Conservation (phyloP, 306 rosid species). For the Macrotyloma uniflorum region DNA sequence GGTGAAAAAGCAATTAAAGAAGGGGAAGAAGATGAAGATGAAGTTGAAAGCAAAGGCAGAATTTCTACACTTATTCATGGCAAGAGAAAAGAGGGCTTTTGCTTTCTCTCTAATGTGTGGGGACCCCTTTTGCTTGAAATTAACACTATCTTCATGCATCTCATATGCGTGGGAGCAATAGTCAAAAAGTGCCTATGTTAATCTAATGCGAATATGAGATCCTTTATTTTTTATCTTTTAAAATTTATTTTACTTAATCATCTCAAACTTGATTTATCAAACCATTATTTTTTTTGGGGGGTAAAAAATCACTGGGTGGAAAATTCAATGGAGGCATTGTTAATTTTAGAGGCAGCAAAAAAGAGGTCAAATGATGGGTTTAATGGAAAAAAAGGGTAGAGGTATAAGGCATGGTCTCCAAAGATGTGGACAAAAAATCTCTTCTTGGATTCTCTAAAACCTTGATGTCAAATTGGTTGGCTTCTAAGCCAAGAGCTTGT, state of each 20-base stretch:
- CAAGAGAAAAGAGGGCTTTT: conserved; percentile 46
- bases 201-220: conserved; percentile 22
- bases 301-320: conserved; percentile 48
- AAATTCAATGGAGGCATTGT: conserved; percentile 41
- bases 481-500: conserved; percentile 54
- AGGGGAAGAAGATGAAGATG: conserved; percentile 44
- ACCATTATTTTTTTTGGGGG: not conserved
- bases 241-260: conserved; percentile 21
- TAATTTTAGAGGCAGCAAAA: conserved; percentile 51
- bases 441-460: conserved; percentile 64
- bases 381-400: conserved; percentile 50
- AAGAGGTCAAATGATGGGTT: conserved; percentile 66
- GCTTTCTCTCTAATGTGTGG: conserved; percentile 50
- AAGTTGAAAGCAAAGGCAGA: conserved; percentile 69
- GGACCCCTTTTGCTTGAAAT: conserved; percentile 75
- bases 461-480: conserved; percentile 79
- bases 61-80: conserved; percentile 62
- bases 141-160: conserved; percentile 69
- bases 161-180: conserved; percentile 50
- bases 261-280: not conserved
- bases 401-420: conserved; percentile 75
- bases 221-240: conserved; percentile 10
- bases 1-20: conserved; percentile 34
- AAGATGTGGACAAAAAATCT: conserved; percentile 90
- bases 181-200: conserved; percentile 58